phyloP scores from a whole-genome alignment of 2,329 filamentous ascomycete species.

The Cryphonectria naterciae region DNA sequence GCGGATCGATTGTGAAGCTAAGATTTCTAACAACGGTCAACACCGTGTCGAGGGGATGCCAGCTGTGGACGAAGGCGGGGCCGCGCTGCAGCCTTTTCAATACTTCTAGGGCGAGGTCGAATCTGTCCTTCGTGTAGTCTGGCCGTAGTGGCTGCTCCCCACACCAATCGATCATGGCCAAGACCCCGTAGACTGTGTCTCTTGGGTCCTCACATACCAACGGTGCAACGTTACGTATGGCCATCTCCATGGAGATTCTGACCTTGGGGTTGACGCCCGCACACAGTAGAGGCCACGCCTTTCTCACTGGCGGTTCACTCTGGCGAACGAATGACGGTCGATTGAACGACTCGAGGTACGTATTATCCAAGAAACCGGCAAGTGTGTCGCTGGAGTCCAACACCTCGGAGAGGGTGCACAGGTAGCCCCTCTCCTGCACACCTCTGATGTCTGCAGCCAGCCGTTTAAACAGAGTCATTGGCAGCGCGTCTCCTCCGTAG shows the following conservation, averaged over 20 bases:
- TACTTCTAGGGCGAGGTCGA: neutral
- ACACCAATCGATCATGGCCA: slow-evolving; percentile 1
- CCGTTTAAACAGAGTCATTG: neutral
- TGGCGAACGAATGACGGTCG: neutral
- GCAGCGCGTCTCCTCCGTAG: neutral
- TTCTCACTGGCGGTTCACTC: neutral
- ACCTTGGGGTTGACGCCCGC: neutral
- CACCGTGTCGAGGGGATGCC: neutral
- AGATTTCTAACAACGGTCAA: neutral
- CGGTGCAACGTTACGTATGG: neutral
- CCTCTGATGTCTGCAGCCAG: neutral
- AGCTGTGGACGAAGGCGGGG: neutral
- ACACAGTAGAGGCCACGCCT: neutral
- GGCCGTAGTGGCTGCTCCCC: neutral
- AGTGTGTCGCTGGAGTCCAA: neutral
- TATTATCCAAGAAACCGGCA: neutral
- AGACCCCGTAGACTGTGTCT: slow-evolving; percentile 10
- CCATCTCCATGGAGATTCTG: neutral
- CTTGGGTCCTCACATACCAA: slow-evolving; percentile 11
- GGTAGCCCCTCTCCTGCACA: too few relatives aligned
- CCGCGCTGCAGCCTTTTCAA: neutral
- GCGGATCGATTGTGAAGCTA: neutral
- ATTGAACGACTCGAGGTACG: neutral
- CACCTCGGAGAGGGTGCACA: neutral
- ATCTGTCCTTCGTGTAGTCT: slow-evolving; percentile 8